phyloP scores from a whole-genome alignment of 352 stramenopile genomes.

The Phytopythium ostracodes region DNA sequence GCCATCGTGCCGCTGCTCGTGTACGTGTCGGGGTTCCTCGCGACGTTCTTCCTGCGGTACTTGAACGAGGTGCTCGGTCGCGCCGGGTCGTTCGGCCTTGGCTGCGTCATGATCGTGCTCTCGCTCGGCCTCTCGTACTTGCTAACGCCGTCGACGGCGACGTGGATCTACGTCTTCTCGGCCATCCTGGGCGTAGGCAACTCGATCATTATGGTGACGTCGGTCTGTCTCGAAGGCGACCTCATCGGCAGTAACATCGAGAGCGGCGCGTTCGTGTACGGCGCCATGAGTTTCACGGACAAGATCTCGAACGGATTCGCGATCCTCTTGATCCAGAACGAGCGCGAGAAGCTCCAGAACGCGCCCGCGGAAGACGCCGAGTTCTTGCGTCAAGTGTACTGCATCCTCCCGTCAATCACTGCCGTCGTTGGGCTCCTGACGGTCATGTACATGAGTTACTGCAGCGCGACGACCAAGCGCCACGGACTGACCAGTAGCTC shows the following conservation, averaged over 20 bases:
- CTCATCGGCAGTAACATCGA: constrained; percentile 80
- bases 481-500: constrained; percentile 21
- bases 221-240: constrained; percentile 77
- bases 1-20: constrained; percentile 81
- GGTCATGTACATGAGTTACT: constrained; percentile 75
- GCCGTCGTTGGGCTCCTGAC: constrained; percentile 53
- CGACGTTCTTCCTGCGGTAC: constrained; percentile 72
- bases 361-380: constrained; percentile 52
- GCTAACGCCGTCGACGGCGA: constrained; percentile 51
- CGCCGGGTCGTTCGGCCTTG: constrained; percentile 62
- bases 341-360: constrained; percentile 62
- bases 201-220: constrained; percentile 87
- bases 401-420: constrained; percentile 57
- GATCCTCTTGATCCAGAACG: constrained; percentile 81
- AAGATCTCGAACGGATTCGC: constrained; percentile 84
- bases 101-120: constrained; percentile 44
- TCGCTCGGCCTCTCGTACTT: constrained; percentile 54
- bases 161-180: constrained; percentile 71
- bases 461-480: constrained; percentile 27
- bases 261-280: constrained; percentile 84
- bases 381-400: constrained; percentile 75
- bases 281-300: constrained; percentile 85
- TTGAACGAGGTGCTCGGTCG: constrained; percentile 71
- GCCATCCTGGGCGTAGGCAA: constrained; percentile 78
- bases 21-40: constrained; percentile 79